Conservation (phyloP, 306 rosid species). For the Hippophae tibetana region DNA sequence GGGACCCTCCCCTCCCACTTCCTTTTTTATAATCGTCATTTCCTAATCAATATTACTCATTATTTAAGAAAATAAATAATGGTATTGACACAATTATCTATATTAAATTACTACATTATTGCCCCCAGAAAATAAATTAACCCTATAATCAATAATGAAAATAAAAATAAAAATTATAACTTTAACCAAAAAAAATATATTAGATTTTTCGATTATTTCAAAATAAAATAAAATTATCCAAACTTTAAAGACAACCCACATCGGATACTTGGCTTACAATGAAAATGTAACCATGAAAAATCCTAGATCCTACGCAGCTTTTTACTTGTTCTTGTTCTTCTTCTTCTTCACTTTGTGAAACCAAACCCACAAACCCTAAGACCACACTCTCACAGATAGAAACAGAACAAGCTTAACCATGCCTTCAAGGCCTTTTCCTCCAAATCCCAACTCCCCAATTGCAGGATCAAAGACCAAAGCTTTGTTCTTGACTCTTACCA, state of each 20-base stretch:
- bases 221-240: conserved; percentile 35
- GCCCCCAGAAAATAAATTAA: neutral
- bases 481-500: conserved; percentile 63
- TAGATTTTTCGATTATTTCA: neutral
- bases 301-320: conserved; percentile 13
- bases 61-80: neutral
- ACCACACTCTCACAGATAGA: conserved; percentile 7
- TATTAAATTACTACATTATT: too few species aligned
- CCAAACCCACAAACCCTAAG: conserved; percentile 9
- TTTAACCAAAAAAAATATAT: too few species aligned
- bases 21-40: conserved; percentile 11
- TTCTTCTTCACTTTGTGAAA: conserved; percentile 25
- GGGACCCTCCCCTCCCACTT: conserved; percentile 27
- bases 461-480: conserved; percentile 44
- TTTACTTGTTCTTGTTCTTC: conserved; percentile 5
- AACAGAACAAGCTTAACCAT: conserved; percentile 27
- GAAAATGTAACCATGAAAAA: conserved; percentile 24
- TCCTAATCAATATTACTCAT: conserved; percentile 23
- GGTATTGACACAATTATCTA: too few species aligned
- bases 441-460: conserved; percentile 26
- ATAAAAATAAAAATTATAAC: conserved; percentile 8
- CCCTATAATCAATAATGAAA: conserved; percentile 3
- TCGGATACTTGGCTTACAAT: conserved; percentile 35
- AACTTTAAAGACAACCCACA: conserved; percentile 61
- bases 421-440: conserved; percentile 76